Conservation (phyloP, 2,329 filamentous ascomycete genomes). For the Colletotrichum cuscutae region DNA sequence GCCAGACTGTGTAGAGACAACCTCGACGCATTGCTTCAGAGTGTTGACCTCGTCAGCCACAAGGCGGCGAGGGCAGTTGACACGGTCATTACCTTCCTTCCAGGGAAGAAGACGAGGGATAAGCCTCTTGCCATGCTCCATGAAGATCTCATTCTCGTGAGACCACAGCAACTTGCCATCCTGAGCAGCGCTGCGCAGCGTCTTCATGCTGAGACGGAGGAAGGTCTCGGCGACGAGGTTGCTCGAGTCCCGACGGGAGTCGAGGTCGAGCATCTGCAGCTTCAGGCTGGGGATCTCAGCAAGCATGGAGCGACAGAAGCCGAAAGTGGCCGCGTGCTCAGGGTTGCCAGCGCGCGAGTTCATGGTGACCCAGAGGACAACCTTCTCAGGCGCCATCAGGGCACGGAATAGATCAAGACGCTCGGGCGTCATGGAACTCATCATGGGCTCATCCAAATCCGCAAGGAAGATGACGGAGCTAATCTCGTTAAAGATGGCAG, state of each 20-base stretch:
- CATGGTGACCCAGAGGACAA: slow-evolving; percentile 39
- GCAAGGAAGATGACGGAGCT: slow-evolving; percentile 30
- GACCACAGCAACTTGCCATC: slow-evolving; percentile 28
- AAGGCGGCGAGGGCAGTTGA: slow-evolving; percentile 50
- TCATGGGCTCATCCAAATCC: slow-evolving; percentile 38
- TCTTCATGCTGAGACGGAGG: slow-evolving; percentile 25
- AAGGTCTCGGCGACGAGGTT: slow-evolving; percentile 27
- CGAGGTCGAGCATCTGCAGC: slow-evolving; percentile 36
- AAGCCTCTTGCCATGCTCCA: slow-evolving; percentile 45
- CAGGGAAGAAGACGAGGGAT: slow-evolving; percentile 53
- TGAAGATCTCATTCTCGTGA: slow-evolving; percentile 42
- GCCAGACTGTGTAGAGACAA: slow-evolving; percentile 36
- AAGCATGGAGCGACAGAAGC: slow-evolving; percentile 32
- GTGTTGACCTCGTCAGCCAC: slow-evolving; percentile 47
- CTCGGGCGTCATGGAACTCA: slow-evolving; percentile 46
- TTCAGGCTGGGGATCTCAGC: slow-evolving; percentile 33
- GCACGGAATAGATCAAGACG: slow-evolving; percentile 36
- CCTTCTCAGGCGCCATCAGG: slow-evolving; percentile 33
- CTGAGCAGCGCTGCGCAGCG: neutral
- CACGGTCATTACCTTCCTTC: slow-evolving; percentile 48
- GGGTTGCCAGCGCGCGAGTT: slow-evolving; percentile 37
- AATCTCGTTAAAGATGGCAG: slow-evolving; percentile 33
- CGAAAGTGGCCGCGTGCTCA: slow-evolving; percentile 36
- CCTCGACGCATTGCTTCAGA: slow-evolving; percentile 42
- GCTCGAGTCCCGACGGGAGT: neutral